Evolutionary conservation across 2,329 filamentous ascomycete species (phyloP).

Genomic region (Monosporascus sp.): DNA sequence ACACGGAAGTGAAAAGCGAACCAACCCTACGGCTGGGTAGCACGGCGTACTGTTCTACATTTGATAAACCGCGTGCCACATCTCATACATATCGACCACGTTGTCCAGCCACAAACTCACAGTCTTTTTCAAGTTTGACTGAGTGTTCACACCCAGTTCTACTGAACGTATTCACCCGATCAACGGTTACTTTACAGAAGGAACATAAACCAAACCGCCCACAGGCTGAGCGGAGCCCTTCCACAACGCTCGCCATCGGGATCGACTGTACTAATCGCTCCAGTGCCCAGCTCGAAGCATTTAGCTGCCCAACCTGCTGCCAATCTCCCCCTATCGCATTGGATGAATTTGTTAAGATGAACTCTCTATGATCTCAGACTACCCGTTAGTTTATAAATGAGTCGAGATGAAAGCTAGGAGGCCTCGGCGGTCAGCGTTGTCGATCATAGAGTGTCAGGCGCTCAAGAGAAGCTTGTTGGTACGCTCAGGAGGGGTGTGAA

Average conservation of each 20-base stretch:
- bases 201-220: too few species aligned
- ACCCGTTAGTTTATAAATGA: background rate
- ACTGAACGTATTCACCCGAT: too few species aligned
- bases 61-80: background rate
- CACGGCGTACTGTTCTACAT: background rate
- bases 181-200: too few species aligned
- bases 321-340: background rate
- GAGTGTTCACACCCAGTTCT: too few species aligned
- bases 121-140: background rate
- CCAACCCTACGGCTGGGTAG: background rate
- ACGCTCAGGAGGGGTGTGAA: background rate
- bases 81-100: background rate
- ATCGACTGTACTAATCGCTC: background rate
- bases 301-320: background rate
- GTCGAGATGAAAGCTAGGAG: background rate
- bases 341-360: background rate
- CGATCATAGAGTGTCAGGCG: background rate
- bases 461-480: background rate
- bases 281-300: background rate
- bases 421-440: background rate
- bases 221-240: too few species aligned
- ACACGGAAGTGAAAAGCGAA: background rate
- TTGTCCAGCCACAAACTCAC: background rate
- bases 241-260: background rate
- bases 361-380: background rate